Conservation (phyloP, 257 asterid genomes). For the Schizonepeta tenuifolia region DNA sequence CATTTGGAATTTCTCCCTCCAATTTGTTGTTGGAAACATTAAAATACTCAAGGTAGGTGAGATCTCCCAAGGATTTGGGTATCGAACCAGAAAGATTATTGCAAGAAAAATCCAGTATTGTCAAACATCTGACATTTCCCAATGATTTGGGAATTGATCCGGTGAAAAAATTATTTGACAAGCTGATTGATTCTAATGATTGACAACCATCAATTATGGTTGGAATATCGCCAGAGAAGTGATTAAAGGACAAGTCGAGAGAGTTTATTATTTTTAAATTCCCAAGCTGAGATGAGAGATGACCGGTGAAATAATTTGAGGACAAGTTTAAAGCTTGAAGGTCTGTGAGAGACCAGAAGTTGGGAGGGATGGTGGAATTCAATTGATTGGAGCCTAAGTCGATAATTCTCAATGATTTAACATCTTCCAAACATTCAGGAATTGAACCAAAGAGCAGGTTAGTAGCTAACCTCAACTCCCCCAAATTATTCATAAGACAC, state of each 20-base stretch:
- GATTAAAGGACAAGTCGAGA: background rate
- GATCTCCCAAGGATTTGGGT: too few species aligned
- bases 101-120: too few species aligned
- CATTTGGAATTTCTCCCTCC: too few species aligned
- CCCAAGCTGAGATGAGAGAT: background rate
- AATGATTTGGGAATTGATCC: too few species aligned
- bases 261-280: background rate
- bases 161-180: background rate
- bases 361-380: conserved; percentile 7
- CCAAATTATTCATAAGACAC: too few species aligned
- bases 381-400: background rate
- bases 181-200: background rate
- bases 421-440: background rate
- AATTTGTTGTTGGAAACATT: too few species aligned
- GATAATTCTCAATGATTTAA: background rate
- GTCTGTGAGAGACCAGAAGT: background rate
- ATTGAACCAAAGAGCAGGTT: too few species aligned
- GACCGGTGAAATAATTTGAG: background rate
- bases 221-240: background rate
- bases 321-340: background rate
- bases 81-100: too few species aligned
- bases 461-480: too few species aligned
- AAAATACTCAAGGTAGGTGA: too few species aligned
- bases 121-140: too few species aligned
- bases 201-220: background rate